Percentiles rank a stretch among this genome's conserved stretches.
Conservation (phyloP, 768 basidiomycete genomes). For the Hericium alpestre region DNA sequence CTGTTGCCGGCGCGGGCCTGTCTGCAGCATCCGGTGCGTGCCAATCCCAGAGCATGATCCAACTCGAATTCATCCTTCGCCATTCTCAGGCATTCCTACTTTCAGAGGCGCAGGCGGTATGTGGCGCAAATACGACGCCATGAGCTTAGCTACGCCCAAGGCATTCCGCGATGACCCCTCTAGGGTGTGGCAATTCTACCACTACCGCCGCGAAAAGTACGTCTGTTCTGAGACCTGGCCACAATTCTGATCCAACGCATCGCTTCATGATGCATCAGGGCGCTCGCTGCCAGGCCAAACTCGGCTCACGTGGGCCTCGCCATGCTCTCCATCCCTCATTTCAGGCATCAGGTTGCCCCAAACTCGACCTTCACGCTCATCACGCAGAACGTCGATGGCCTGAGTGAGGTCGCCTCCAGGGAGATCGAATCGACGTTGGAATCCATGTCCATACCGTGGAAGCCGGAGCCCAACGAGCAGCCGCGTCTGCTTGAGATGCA, state of each 20-base stretch:
- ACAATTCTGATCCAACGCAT: neutral
- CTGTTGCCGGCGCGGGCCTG: conserved; percentile 48
- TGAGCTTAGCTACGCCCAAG: neutral
- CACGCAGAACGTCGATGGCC: conserved; percentile 56
- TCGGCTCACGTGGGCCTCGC: conserved; percentile 46
- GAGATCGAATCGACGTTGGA: neutral
- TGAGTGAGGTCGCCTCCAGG: conserved; percentile 30
- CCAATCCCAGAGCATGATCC: neutral
- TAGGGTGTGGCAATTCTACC: conserved; percentile 9
- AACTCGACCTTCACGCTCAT: conserved; percentile 33
- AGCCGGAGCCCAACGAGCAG: conserved; percentile 4
- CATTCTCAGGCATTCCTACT: conserved; percentile 19
- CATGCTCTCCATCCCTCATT: conserved; percentile 28
- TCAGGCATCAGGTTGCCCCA: conserved; percentile 25
- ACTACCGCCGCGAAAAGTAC: conserved; percentile 8
- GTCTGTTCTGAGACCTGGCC: neutral
- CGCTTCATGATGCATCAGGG: neutral
- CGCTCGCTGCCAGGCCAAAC: conserved; percentile 34
- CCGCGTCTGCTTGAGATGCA: conserved; percentile 42
- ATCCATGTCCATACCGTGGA: neutral
- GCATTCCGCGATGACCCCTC: conserved; percentile 7
- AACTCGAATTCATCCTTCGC: neutral
- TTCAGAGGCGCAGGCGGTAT: conserved; percentile 7
- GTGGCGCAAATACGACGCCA: conserved; percentile 7
- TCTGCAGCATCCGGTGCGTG: conserved; percentile 33